Base-by-base conservation (phyloP, 2,329 filamentous ascomycete species). In the Curvularia sp. region DNA sequence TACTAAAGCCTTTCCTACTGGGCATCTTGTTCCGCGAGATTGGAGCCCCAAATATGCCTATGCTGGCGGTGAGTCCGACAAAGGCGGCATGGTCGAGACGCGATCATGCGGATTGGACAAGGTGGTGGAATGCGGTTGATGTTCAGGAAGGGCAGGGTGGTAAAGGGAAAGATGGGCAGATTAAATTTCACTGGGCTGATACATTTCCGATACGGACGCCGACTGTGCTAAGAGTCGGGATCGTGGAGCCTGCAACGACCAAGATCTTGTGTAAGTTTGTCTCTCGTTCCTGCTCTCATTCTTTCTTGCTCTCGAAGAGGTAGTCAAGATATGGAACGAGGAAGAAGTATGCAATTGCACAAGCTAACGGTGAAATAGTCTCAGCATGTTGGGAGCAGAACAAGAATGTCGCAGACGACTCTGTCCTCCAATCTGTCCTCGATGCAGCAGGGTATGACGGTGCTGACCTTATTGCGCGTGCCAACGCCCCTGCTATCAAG, bases 11-110 rank as follows among this genome's bases (percentile, higher is more conserved):
- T 0, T 74, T 75, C 27, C 25, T 76, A 3, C 58, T 77, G 2
- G 74, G 74, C 0, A 69, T 70, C n/a, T 47, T 77, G 30, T 76
- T 76, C 23, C 64, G 72, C 38, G 73, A 75, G 60, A 75, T 76
- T 23, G 74, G 74, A 1, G 72, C 74, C 3, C 74, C 74, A 10
- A 73, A 72, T 25, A 39, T 74, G 36, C 73, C 74, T 1, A 66
- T 66, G 59, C 43, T 58, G 2, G 68, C 70, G 6, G 45, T 70
- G 0, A 74, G 69, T 12, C 45, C 53, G 23, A 41, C 65, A 6
- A 76, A 77, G 57, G 65, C 68, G 8, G 27, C 55, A 2, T 76
- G 70, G 67, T 59, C 65, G 21, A 59, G 61, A 25, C 71, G 71
- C 23, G 74, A 77, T 45, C 71, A 74, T 27, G 64, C 61, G 3